Conservation (phyloP, 768 basidiomycete species). For the Suillus cothurnatus region DNA sequence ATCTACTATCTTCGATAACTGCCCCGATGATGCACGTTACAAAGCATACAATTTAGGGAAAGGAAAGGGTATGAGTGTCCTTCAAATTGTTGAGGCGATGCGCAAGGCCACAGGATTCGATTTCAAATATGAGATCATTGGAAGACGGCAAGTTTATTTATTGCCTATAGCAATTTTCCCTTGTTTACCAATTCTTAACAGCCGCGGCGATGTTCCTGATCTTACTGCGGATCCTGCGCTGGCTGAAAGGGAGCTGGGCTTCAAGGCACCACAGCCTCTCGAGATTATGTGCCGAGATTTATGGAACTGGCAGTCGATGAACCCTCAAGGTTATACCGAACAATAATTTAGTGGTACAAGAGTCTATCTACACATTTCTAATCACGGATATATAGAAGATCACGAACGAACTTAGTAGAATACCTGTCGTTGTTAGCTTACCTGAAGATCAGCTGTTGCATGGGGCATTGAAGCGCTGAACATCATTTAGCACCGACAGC, state of each 20-base stretch:
- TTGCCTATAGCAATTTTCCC: not conserved
- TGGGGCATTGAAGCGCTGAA: constrained; percentile 51
- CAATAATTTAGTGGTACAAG: constrained; percentile 17
- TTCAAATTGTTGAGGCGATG: constrained; percentile 96
- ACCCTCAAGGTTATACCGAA: constrained; percentile 72
- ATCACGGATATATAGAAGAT: constrained; percentile 19
- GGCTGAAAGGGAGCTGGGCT: constrained; percentile 92
- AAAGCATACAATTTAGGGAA: constrained; percentile 98
- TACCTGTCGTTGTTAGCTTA: constrained; percentile 1
- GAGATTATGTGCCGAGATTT: constrained; percentile 95
- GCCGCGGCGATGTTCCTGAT: constrained; percentile 94
- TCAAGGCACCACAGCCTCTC: constrained; percentile 78
- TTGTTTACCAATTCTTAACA: constrained; percentile 30
- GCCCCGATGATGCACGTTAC: constrained; percentile 59
- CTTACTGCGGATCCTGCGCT: constrained; percentile 91
- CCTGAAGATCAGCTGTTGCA: constrained; percentile 38
- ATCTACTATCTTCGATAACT: constrained; percentile 57
- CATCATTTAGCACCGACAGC: constrained; percentile 44
- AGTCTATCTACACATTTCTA: constrained; percentile 23
- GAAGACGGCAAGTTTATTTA: constrained; percentile 67
- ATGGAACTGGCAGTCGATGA: constrained; percentile 99
- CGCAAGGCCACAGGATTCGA: constrained; percentile 84
- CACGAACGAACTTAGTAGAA: constrained; percentile 2
- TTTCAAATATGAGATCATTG: constrained; percentile 88
- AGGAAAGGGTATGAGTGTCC: constrained; percentile 88